Evolutionary conservation across 2,329 filamentous ascomycete species (phyloP).

Genomic region (Trichoderma pleuroti): DNA sequence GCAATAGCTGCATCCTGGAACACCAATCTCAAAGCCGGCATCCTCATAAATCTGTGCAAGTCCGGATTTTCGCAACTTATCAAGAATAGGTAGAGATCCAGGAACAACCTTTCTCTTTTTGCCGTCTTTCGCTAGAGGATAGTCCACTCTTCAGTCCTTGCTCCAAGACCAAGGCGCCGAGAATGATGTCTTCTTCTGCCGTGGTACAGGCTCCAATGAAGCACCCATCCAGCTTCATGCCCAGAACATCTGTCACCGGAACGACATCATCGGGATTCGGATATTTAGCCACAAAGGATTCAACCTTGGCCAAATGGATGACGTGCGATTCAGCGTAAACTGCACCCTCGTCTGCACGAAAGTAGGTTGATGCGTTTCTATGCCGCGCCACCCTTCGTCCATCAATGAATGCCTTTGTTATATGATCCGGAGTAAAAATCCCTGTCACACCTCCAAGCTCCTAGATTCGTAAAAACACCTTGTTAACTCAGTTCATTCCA

Average conservation of each 20-base stretch:
- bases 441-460: constrained; percentile 41
- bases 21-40: constrained; percentile 39
- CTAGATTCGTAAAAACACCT: background rate
- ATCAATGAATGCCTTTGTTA: constrained; percentile 34
- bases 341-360: constrained; percentile 37
- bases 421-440: constrained; percentile 37
- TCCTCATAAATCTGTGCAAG: constrained; percentile 37
- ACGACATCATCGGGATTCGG: constrained; percentile 43
- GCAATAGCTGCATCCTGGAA: constrained; percentile 43
- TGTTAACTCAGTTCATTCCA: background rate
- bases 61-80: constrained; percentile 31
- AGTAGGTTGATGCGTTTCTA: constrained; percentile 33
- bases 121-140: constrained; percentile 29
- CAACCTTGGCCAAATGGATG: constrained; percentile 38
- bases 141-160: constrained; percentile 34
- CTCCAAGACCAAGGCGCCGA: constrained; percentile 39
- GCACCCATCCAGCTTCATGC: constrained; percentile 37
- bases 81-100: constrained; percentile 36
- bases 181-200: constrained; percentile 41
- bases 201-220: constrained; percentile 47
- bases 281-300: constrained; percentile 37
- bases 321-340: constrained; percentile 33
- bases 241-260: constrained; percentile 32
- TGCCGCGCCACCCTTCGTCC: constrained; percentile 30
- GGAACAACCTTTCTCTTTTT: constrained; percentile 37